These are phyloP conservation scores for Mortierella sp. DNA, from an alignment of 371 early-diverging fungal genomes.

Conservation along the genomic window DNA sequence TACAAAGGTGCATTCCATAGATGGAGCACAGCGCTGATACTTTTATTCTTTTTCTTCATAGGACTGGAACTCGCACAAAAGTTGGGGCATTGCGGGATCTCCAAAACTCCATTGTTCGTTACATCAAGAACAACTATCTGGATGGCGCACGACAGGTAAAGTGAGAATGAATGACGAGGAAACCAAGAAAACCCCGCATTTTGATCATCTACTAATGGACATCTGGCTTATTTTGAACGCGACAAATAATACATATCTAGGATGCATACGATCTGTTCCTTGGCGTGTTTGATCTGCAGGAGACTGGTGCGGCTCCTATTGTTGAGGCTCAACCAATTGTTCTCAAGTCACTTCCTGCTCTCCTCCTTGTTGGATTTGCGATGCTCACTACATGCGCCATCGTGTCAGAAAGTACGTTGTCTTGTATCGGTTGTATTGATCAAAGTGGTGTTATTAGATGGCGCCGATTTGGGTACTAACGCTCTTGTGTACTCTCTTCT, in stretches of 20 bases:
- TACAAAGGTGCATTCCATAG: too few species aligned
- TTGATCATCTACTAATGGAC: too few species aligned
- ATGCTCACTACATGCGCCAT: slow-evolving; percentile 38
- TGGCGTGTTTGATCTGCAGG: slow-evolving; percentile 43
- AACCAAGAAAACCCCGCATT: neutral
- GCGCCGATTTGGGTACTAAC: neutral
- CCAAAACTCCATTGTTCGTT: slow-evolving; percentile 87
- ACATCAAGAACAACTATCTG: slow-evolving; percentile 93
- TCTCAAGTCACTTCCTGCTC: slow-evolving; percentile 32
- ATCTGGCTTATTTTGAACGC: neutral
- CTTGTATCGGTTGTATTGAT: neutral
- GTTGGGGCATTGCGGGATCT: slow-evolving; percentile 89
- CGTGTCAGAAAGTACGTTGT: slow-evolving; percentile 42
- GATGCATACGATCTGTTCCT: slow-evolving; percentile 57
- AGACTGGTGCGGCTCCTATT: slow-evolving; percentile 24
- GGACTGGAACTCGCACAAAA: slow-evolving; percentile 90
- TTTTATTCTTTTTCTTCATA: slow-evolving; percentile 11
- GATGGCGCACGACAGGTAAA: slow-evolving; percentile 91
- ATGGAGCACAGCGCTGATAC: neutral
- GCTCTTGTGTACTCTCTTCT: neutral
- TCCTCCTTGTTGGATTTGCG: slow-evolving; percentile 33
- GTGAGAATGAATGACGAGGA: neutral
- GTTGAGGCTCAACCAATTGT: slow-evolving; percentile 36
- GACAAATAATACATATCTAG: neutral
- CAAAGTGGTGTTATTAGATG: neutral